Conservation (phyloP, 208 protist species). For the Borovskyia barvae region DNA sequence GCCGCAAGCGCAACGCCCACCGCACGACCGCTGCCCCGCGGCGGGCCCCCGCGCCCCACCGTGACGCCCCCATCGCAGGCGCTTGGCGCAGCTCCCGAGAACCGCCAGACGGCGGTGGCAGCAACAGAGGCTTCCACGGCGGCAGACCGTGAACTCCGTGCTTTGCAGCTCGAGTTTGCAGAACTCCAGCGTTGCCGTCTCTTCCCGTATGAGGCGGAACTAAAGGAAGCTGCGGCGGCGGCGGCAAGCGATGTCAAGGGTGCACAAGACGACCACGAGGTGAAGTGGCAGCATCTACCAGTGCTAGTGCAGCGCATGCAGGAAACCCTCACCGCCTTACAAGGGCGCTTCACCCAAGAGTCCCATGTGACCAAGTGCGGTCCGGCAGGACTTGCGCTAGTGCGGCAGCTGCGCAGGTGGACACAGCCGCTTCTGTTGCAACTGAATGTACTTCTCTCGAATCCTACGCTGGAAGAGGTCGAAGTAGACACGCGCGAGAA, state of each 20-base stretch:
- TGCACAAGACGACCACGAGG: background rate
- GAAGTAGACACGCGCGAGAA: slow-evolving; percentile 59
- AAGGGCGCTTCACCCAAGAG: slow-evolving; percentile 6
- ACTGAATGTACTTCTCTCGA: slow-evolving; percentile 39
- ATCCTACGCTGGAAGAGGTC: slow-evolving; percentile 26
- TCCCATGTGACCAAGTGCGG: slow-evolving; percentile 30
- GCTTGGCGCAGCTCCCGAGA: background rate
- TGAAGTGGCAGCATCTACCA: slow-evolving; percentile 14
- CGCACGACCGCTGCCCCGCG: background rate
- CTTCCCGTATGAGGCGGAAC: slow-evolving; percentile 13
- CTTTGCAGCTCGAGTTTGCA: slow-evolving; percentile 9
- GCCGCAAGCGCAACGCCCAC: background rate
- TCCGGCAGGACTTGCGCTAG: slow-evolving; percentile 7
- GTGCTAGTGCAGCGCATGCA: slow-evolving; percentile 30
- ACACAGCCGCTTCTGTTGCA: slow-evolving; percentile 47
- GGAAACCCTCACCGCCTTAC: slow-evolving; percentile 27
- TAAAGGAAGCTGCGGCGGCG: background rate
- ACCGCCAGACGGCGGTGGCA: background rate
- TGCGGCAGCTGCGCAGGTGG: slow-evolving; percentile 33
- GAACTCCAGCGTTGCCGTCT: slow-evolving; percentile 12
- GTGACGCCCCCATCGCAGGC: background rate
- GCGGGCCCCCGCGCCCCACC: background rate
- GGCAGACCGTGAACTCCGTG: slow-evolving; percentile 7
- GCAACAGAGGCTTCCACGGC: background rate
- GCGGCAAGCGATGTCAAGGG: background rate